Percentiles rank a stretch among this genome's conserved stretches.
Conservation (phyloP, 306 rosid genomes). For the Begonia masoniana region DNA sequence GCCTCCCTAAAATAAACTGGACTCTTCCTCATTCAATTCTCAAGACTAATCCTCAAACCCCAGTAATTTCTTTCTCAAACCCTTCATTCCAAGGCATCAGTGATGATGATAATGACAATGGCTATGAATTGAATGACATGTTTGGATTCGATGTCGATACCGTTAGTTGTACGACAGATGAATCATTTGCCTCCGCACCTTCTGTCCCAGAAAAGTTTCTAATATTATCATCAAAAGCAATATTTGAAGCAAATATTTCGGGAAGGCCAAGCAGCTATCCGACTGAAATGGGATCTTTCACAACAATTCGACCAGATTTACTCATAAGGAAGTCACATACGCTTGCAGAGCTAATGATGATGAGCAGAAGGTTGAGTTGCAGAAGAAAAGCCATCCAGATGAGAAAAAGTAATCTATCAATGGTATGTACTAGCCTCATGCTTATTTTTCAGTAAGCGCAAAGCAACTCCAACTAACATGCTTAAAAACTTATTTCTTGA, state of each 20-base stretch:
- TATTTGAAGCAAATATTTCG: conserved; percentile 25
- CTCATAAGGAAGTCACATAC: neutral
- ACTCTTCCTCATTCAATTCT: conserved; percentile 14
- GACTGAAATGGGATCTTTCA: neutral
- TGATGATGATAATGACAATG: neutral
- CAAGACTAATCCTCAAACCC: neutral
- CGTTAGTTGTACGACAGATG: conserved; percentile 23
- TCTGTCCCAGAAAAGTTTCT: conserved; percentile 36
- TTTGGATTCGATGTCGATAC: conserved; percentile 17
- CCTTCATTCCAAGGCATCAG: neutral
- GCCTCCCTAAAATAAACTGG: conserved; percentile 32
- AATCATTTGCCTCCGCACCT: conserved; percentile 15
- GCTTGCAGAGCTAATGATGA: neutral
- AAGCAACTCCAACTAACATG: too few species aligned
- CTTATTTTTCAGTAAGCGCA: neutral
- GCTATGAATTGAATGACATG: neutral
- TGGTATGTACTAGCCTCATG: neutral
- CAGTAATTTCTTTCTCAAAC: neutral
- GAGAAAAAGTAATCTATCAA: neutral
- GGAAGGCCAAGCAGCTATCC: neutral
- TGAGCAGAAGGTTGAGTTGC: neutral
- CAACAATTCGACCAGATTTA: neutral
- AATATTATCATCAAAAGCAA: conserved; percentile 19
- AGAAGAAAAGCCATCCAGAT: conserved; percentile 1
- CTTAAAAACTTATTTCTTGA: too few species aligned